Evolutionary conservation across 1,284 basidiomycete species (phyloP), one percentile per base, ranked within the genome.

Genomic region (Apiotrichum gracile): DNA sequence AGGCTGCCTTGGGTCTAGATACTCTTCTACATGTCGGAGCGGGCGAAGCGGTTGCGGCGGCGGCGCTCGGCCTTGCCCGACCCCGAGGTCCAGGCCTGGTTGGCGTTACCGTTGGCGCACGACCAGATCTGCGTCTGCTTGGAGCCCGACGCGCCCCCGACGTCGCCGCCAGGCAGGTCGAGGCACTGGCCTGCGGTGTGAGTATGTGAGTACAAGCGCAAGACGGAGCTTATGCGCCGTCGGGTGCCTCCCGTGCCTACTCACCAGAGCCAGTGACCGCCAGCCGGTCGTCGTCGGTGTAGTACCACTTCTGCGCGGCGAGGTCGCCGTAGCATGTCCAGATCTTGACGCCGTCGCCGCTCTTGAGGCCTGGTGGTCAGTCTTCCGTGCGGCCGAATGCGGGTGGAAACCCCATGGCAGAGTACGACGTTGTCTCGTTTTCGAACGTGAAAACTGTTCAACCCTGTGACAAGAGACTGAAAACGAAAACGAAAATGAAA

Each of bases 41-140:
- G n/a, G n/a, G n/a, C n/a, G n/a, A n/a, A 38, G 37, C 19, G 37
- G 34, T 16, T 17, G n/a, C 7, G 4, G 41, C 41, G 41, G 41
- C 41, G 41, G 24, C 25, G 24, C 22, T 13, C 4, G 39, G 22
- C 39, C 17, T 25, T 19, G n/a, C n/a, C n/a, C 17, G 41, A 10
- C 22, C n/a, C 26, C 19, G 17, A 8, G 22, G 51, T 52, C 56
- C 56, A 58, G 35, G 58, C 31, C 54, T 62, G 61, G 51, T 62
- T 60, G 26, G 44, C 53, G 58, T 62, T 62, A 34, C 54, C 54
- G 17, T 25, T 13, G 21, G 40, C 22, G 40, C 60, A 59, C 54
- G 59, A 46, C 64, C 65, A 68, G 24, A 57, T 61, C 55, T 66
- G 66, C 19, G 63, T 24, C 31, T 58, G 58, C 38, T 61, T 59